These are phyloP conservation scores for Neurospora sp. DNA, from an alignment of 495 filamentous ascomycete genomes.

Conservation along the genomic window DNA sequence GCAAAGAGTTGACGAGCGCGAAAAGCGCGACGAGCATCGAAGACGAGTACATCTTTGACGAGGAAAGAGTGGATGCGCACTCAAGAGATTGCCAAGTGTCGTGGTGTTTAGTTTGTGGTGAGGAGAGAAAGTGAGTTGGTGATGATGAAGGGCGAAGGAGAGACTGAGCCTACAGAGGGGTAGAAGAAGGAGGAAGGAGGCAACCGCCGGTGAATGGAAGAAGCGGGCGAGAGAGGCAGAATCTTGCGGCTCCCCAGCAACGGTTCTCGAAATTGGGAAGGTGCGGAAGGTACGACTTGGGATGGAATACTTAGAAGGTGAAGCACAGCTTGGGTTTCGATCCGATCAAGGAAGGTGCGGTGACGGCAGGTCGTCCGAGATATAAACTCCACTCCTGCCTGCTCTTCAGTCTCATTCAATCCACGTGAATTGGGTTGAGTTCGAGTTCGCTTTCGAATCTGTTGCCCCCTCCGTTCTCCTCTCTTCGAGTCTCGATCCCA, in stretches of 20 bases:
- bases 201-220: background rate
- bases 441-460: background rate
- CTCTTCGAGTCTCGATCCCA: background rate
- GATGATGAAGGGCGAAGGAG: background rate
- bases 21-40: slow-evolving; percentile 3
- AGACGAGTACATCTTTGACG: slow-evolving; percentile 1
- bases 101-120: background rate
- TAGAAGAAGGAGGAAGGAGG: background rate
- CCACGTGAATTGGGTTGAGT: background rate
- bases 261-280: background rate
- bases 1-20: slow-evolving; percentile 3
- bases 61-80: background rate
- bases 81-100: background rate
- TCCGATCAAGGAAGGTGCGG: background rate
- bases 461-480: background rate
- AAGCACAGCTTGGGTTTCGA: background rate
- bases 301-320: background rate
- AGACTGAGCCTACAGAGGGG: background rate
- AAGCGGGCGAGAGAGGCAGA: background rate
- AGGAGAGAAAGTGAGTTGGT: background rate
- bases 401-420: background rate
- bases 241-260: background rate
- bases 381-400: background rate
- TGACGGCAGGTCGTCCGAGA: background rate
- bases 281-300: background rate